Base-by-base conservation (phyloP, 441 rosid species). In the Daphne laureola region DNA sequence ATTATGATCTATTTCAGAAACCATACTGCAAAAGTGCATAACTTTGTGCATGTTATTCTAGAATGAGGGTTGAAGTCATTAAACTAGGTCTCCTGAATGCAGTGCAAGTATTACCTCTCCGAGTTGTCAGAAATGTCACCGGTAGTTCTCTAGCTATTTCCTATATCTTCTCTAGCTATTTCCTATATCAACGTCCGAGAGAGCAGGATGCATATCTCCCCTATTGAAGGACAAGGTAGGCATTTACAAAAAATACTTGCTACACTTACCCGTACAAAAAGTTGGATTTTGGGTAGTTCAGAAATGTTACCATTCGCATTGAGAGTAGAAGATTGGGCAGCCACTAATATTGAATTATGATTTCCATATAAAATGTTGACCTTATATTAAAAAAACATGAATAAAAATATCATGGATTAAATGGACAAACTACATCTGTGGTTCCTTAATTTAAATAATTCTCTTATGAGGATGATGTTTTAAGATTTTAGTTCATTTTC, bases 161-260 rank as follows among this genome's bases (percentile, higher is more conserved):
- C 93, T 48, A 80, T n/a, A n/a, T n/a, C n/a, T n/a, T n/a, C n/a
- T n/a, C n/a, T n/a, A n/a, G n/a, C n/a, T n/a, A n/a, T n/a, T n/a
- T n/a, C n/a, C n/a, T n/a, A n/a, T 66, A 42, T 52, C 67, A 49
- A 66, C 62, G 21, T 86, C 93, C 93, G 87, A 82, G 15, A 73
- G 67, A 71, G 89, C 93, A 21, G 89, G 89, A 64, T 85, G 89
- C 84, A 82, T 46, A 58, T 85, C 93, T 52, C 93, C 93, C 89
- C 89, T 85, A 43, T 48, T 44, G 26, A 25, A 11, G 8, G 25
- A 21, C 25, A 57, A 21, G 40, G 44, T 13, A 15, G 43, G 43
- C 14, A 15, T 14, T 49, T 15, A 41, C 36, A 50, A 2, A 14
- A 47, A 7, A 26, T 38, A 46, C 58, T 7, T 5, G 4, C 8